Evolutionary conservation across 169 alveolate genomes (phyloP).

Genomic region (Eimeria necatrix): DNA sequence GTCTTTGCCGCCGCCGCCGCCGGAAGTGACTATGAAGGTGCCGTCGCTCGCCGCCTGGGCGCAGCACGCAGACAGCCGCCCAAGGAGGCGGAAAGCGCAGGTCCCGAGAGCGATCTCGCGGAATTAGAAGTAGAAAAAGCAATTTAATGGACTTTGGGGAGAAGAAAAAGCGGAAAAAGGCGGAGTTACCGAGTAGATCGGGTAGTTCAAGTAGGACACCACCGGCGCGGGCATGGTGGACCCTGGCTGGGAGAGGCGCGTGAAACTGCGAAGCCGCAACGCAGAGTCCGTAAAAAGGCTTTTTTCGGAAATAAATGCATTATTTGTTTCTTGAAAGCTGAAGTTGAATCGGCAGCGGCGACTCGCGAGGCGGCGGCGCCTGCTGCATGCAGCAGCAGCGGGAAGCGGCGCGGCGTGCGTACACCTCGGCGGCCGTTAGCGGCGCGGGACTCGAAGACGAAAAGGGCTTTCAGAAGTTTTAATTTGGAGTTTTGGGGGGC

Average conservation of each 20-base stretch:
- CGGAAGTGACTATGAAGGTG: constrained; percentile 60
- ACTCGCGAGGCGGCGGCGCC: no score
- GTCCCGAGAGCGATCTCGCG: not conserved
- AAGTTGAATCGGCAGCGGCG: no score
- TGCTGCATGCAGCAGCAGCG: no score
- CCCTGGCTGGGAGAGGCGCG: not conserved
- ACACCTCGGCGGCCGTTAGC: no score
- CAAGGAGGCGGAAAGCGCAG: not conserved
- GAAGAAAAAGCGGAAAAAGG: not conserved
- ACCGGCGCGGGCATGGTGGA: constrained; percentile 1
- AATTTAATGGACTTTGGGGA: not conserved
- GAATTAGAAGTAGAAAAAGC: not conserved
- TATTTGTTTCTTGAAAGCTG: no score
- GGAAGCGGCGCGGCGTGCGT: no score
- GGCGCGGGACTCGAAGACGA: no score
- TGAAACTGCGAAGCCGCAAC: no score
- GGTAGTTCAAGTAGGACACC: constrained; percentile 46
- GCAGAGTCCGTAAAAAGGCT: no score
- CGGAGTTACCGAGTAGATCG: constrained; percentile 45
- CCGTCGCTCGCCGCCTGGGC: constrained; percentile 76
- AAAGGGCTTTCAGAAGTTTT: no score
- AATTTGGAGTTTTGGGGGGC: no score
- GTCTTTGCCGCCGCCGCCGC: constrained; percentile 79
- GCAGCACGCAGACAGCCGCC: not conserved
- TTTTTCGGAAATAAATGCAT: no score